A percentile compares a stretch with the other conserved stretches of the same genome.
Conservation (phyloP, 2,329 filamentous ascomycete genomes). For the Didymella sp. region DNA sequence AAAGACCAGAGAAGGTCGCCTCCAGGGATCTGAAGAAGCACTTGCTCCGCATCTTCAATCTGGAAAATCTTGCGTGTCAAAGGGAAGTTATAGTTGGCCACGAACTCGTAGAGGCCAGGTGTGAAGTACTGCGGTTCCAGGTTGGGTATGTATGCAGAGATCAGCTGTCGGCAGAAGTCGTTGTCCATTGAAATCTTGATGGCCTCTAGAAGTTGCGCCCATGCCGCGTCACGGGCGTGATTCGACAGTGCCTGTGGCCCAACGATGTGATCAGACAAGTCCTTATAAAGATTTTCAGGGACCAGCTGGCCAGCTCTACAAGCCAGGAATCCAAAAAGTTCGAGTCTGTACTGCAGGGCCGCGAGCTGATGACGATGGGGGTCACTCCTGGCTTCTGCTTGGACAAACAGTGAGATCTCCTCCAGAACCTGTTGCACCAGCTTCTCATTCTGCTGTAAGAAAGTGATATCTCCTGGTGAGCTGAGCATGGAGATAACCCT, state of each 20-base stretch:
- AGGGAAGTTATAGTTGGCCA: constrained; percentile 55
- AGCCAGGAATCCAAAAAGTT: constrained; percentile 66
- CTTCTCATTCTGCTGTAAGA: constrained; percentile 37
- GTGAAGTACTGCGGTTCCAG: constrained; percentile 67
- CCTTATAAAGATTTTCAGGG: constrained; percentile 65
- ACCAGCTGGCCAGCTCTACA: constrained; percentile 68
- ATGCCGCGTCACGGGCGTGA: constrained; percentile 70
- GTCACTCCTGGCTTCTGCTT: constrained; percentile 25
- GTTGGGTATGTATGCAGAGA: constrained; percentile 62
- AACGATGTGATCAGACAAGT: constrained; percentile 76
- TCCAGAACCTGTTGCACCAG: constrained; percentile 45
- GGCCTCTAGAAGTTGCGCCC: constrained; percentile 57
- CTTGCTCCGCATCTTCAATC: constrained; percentile 28
- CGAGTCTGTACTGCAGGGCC: constrained; percentile 54
- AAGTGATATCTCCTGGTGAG: constrained; percentile 23
- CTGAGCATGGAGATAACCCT: constrained; percentile 61
- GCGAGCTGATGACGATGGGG: constrained; percentile 21
- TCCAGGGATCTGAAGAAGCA: constrained; percentile 59
- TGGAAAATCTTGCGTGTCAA: constrained; percentile 23
- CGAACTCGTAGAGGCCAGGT: constrained; percentile 67
- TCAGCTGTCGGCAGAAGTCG: constrained; percentile 41
- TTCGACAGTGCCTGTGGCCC: constrained; percentile 66
- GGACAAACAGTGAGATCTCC: constrained; percentile 50
- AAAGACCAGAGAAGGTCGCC: constrained; percentile 84
- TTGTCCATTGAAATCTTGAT: constrained; percentile 32